Evolutionary conservation across 2,329 filamentous ascomycete species (phyloP).

Genomic region (Ophiostoma angusticollis): DNA sequence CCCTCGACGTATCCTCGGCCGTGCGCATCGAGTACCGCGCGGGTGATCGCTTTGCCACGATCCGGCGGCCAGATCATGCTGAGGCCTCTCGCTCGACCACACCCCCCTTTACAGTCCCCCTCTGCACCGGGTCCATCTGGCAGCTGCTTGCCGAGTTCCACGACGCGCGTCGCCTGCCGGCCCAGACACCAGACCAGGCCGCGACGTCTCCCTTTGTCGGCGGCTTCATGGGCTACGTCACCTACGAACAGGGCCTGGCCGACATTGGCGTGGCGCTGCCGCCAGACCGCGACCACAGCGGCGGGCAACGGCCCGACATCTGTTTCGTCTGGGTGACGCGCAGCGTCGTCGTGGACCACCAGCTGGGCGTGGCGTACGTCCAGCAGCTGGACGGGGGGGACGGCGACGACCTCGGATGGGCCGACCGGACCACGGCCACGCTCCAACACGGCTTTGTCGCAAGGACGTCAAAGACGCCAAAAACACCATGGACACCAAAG

Average conservation of each 20-base stretch:
- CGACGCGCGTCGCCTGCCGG: constrained; percentile 10
- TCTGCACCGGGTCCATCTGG: constrained; percentile 29
- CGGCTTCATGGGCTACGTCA: constrained; percentile 72
- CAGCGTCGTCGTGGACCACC: constrained; percentile 67
- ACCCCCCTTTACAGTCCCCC: constrained; percentile 17
- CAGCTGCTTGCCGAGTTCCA: constrained; percentile 36
- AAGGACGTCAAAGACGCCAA: background rate
- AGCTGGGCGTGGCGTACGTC: constrained; percentile 45
- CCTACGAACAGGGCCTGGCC: constrained; percentile 68
- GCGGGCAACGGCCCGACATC: constrained; percentile 49
- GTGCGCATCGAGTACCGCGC: constrained; percentile 44
- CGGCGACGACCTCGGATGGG: constrained; percentile 14
- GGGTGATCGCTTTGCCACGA: constrained; percentile 29
- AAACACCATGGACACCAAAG: background rate
- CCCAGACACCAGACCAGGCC: too few species aligned
- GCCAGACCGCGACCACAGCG: constrained; percentile 9
- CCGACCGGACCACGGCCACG: background rate
- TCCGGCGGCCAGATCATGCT: constrained; percentile 13
- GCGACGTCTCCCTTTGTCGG: constrained; percentile 53
- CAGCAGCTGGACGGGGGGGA: constrained; percentile 44
- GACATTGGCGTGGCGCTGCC: constrained; percentile 36
- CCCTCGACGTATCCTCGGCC: constrained; percentile 45
- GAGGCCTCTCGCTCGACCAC: background rate
- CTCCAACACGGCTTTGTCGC: background rate
- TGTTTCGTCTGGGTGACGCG: constrained; percentile 65